phyloP scores from a whole-genome alignment of 257 asterid genomes.

The Eustoma russellianum region DNA sequence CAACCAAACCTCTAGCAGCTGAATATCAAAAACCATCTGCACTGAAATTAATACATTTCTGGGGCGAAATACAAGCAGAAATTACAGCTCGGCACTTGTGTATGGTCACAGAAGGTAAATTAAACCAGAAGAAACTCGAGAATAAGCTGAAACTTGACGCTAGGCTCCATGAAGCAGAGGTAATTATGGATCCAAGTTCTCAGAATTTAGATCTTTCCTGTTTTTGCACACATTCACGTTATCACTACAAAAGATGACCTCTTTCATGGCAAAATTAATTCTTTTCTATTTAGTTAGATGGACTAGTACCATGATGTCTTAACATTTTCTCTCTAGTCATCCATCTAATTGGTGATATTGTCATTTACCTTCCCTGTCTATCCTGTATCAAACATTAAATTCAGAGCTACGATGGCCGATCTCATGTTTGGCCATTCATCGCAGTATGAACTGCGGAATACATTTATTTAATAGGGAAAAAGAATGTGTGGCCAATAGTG shows the following conservation, averaged over 20 bases:
- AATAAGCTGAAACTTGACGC: constrained; percentile 58
- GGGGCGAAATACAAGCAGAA: constrained; percentile 60
- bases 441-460: too few species aligned
- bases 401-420: background rate
- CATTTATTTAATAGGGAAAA: too few species aligned
- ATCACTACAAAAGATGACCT: too few species aligned
- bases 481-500: too few species aligned
- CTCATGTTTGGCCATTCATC: background rate
- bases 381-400: constrained; percentile 2
- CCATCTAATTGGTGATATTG: background rate
- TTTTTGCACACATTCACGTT: too few species aligned
- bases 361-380: background rate
- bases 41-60: constrained; percentile 46
- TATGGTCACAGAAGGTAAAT: constrained; percentile 47
- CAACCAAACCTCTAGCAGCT: constrained; percentile 25
- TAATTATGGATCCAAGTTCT: constrained; percentile 2
- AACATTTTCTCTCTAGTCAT: background rate
- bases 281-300: too few species aligned
- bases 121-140: constrained; percentile 46
- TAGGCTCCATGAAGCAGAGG: constrained; percentile 74
- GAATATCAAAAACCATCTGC: constrained; percentile 44
- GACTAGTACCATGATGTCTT: background rate
- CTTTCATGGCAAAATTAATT: too few species aligned
- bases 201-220: too few species aligned
- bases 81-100: constrained; percentile 42